Base-by-base conservation (phyloP, 2,329 filamentous ascomycete species). In the Ophiostoma tasmaniense region DNA sequence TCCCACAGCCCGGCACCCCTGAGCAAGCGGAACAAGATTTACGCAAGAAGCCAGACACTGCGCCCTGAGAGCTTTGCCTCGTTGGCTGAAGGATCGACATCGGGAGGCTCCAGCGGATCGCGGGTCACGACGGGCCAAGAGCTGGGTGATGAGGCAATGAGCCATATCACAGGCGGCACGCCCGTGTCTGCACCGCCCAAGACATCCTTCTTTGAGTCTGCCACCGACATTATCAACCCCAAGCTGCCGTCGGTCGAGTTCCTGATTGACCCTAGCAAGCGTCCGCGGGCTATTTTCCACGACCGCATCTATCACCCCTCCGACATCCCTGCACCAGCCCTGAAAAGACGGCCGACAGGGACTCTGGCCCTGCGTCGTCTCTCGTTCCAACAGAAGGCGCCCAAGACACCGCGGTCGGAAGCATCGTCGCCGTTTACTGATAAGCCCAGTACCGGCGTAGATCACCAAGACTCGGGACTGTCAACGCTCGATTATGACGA, bases 171-270 rank as follows among this genome's bases (percentile, higher is more conserved):
- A 2, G 79, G 65, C 3, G 42, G 81, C 20, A 81, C 81, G 11
- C 72, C 77, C 13, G 77, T 90, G 68, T 82, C 86, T 67, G 89
- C 92, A 8, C 95, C 95, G 3, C 95, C 95, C 0, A 90, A 87
- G 74, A 98, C 95, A 0, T 96, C 92, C 0, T 90, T 99, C 72
- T 96, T 99, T 71, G 95, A 99, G 79, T 93, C 94, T 4, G 95
- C 95, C 0, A 92, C 93, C 13, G 94, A 99, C 77, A 81, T 99
- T 2, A 85, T 99, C 55, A 96, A 94, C 76, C 95, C 95, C 5
- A 94, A 93, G 65, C 80, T 98, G 42, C 94, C 95, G 20, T 85
- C 90, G 0, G 82, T 87, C 2, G 89, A 93, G 62, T 99, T 92
- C 78, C 82, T 99, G 50, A 85, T 93, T 67, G 90, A 98, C 74